Conservation (phyloP, 75 land plant species). For the Pinus albicaulis region DNA sequence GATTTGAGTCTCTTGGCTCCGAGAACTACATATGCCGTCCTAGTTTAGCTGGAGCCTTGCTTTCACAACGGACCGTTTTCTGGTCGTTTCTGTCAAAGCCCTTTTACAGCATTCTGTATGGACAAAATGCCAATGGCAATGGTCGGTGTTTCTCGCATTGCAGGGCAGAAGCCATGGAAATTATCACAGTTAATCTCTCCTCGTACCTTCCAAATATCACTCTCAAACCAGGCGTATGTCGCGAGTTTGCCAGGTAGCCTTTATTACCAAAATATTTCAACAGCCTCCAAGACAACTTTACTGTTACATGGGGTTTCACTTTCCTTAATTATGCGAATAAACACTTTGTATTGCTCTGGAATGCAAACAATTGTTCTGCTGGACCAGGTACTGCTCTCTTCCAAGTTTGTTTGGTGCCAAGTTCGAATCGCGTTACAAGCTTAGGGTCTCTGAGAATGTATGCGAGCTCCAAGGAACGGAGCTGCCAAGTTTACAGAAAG, state of each 20-base stretch:
- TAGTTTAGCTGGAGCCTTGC: too few relatives aligned
- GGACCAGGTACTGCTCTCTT: background rate
- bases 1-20: too few relatives aligned
- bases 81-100: too few relatives aligned
- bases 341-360: background rate
- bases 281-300: background rate
- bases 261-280: too few relatives aligned
- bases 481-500: slow-evolving; percentile 6
- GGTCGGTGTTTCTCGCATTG: background rate
- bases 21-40: too few relatives aligned
- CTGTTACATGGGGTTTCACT: background rate
- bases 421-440: background rate
- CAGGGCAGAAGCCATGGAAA: background rate
- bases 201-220: background rate
- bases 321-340: background rate
- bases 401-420: background rate
- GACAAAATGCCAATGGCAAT: background rate
- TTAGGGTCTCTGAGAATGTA: background rate
- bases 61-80: too few relatives aligned
- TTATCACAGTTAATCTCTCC: background rate
- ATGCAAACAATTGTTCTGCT: background rate
- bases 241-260: background rate
- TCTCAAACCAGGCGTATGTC: background rate
- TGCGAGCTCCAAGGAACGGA: slow-evolving; percentile 4
- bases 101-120: too few relatives aligned